Percentiles rank a stretch among this genome's conserved stretches.
Evolutionary conservation across 164 flowering plant genomes (phyloP).

Genomic region (Aristolochia californica): DNA sequence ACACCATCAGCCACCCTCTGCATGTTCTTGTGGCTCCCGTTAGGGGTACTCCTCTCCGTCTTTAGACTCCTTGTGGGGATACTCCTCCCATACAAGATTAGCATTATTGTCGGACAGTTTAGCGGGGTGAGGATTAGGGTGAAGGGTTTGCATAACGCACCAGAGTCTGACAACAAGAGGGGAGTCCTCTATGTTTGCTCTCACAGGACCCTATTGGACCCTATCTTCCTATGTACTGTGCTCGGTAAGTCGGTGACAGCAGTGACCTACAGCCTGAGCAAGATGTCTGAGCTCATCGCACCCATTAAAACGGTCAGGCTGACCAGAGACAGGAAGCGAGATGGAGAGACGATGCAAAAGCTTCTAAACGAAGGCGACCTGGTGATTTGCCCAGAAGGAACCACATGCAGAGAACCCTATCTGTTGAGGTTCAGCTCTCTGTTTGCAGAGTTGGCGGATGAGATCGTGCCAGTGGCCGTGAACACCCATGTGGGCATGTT

Average conservation of each 20-base stretch:
- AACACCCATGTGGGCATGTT: slow-evolving; percentile 61
- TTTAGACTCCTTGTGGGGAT: slow-evolving; percentile 44
- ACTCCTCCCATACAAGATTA: slow-evolving; percentile 36
- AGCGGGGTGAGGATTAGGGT: slow-evolving; percentile 32
- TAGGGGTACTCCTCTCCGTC: slow-evolving; percentile 46
- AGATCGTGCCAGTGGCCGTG: slow-evolving; percentile 78
- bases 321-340: slow-evolving; percentile 47
- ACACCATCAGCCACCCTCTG: slow-evolving; percentile 55
- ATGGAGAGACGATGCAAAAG: slow-evolving; percentile 49
- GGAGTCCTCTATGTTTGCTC: slow-evolving; percentile 70
- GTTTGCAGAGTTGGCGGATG: slow-evolving; percentile 72
- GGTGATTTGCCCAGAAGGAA: slow-evolving; percentile 92
- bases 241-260: slow-evolving; percentile 48
- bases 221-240: slow-evolving; percentile 38
- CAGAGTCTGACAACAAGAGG: slow-evolving; percentile 7
- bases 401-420: slow-evolving; percentile 91
- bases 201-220: slow-evolving; percentile 79
- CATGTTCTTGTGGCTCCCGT: slow-evolving; percentile 84
- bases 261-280: slow-evolving; percentile 80
- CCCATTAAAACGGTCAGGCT: slow-evolving; percentile 69
- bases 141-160: slow-evolving; percentile 17
- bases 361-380: slow-evolving; percentile 61
- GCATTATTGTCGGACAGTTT: slow-evolving; percentile 16
- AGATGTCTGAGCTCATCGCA: slow-evolving; percentile 53
- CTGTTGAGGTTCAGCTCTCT: slow-evolving; percentile 68